Conservation (phyloP, 352 stramenopile species). For the Halophytophthora polymorphica region DNA sequence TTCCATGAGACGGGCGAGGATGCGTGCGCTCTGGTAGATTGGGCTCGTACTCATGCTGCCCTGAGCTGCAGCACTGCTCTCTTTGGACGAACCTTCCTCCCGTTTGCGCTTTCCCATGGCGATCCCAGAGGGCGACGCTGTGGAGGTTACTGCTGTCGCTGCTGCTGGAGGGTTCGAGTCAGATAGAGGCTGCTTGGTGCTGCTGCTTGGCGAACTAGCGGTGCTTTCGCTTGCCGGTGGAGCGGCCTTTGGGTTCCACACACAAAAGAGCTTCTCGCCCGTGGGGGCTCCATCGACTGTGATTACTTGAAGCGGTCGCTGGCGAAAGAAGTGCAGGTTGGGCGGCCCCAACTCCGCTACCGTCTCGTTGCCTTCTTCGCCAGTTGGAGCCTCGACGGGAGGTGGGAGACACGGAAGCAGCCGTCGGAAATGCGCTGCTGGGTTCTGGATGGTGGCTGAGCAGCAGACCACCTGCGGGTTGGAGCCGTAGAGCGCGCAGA, state of each 20-base stretch:
- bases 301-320: constrained; percentile 63
- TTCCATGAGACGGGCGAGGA: constrained; percentile 91
- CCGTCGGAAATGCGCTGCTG: constrained; percentile 88
- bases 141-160: background rate
- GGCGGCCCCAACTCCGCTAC: constrained; percentile 17
- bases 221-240: background rate
- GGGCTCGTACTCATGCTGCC: constrained; percentile 43
- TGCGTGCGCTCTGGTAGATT: constrained; percentile 89
- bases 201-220: background rate
- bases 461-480: constrained; percentile 92
- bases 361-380: background rate
- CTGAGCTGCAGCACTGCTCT: constrained; percentile 1
- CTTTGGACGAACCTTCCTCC: background rate
- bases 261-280: constrained; percentile 91
- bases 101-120: constrained; percentile 22
- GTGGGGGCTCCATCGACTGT: constrained; percentile 89
- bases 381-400: background rate
- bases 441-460: constrained; percentile 95
- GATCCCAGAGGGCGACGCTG: background rate
- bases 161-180: background rate
- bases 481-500: constrained; percentile 81
- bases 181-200: background rate
- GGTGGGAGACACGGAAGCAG: constrained; percentile 80
- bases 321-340: constrained; percentile 61
- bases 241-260: constrained; percentile 92